Base-by-base conservation (phyloP, 495 filamentous ascomycete genomes). In the Penicillium coprophilum region DNA sequence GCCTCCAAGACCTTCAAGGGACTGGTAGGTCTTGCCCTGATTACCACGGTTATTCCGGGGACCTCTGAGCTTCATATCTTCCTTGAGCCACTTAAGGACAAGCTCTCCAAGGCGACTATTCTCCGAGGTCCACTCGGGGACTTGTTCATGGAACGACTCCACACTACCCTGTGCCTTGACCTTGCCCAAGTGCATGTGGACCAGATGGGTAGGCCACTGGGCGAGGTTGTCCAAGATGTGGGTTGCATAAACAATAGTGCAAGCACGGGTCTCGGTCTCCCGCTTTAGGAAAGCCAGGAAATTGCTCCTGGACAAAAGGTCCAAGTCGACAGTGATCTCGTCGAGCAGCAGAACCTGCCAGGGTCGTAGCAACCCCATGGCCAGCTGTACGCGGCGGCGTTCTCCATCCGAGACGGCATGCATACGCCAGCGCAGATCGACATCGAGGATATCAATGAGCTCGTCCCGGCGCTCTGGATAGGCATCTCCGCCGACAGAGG, bases 281-380 rank as follows among this genome's bases (percentile, higher is more conserved):
- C 79, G 78, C 67, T 90, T 89, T 65, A 99, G 67, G 68, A 91
- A 99, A 3, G 76, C 71, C n/a, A 99, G 77, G 69, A 99, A 99
- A 62, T 91, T 87, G 56, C 82, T 82, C 12, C 94, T 79, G 30
- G 82, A 88, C 56, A 97, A 79, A 27, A 99, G 78, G 63, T 99
- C 94, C 57, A 99, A 69, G 70, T 99, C 94, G 5, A 99, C 95
- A 2, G 94, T 99, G 61, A 99, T 94, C 75, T 99, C 94, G 66
- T 99, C 94, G 15, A 99, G 80, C 60, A 99, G 75, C 39, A 99
- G 72, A 6, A 97, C 86, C 27, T 80, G 82, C 94, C 94, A 99
- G 7, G 94, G 94, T n/a, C 92, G 79, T 17, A 99, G 75, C 39
- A 99, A 72, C 0, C 94, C 94, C 94, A 99, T 97, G 15, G 92